Base-by-base conservation (phyloP, 305 asterid species). In the Fraxinus latifolia region DNA sequence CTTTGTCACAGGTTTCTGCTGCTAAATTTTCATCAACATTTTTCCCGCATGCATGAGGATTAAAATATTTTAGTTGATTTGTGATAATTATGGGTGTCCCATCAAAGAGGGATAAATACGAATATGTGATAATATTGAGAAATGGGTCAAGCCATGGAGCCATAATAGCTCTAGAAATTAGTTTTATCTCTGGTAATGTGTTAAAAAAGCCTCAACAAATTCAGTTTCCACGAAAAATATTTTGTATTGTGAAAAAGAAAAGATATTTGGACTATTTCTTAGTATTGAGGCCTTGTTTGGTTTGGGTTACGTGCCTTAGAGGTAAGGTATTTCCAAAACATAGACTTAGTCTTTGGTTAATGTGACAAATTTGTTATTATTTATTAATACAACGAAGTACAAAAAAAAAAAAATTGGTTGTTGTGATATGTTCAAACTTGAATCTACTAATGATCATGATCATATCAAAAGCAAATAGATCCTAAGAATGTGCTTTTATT, bases 1-100 rank as follows among this genome's bases (percentile, higher is more conserved):
- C 93, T 33, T 92, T 95, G 33, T 87, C 99, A 70, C 94, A 94
- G 92, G 98, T 93, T 15, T 76, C 77, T 58, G 12, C 77, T 67
- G 34, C 33, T 78, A 11, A 4, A 23, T 68, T 72, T 27, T 29
- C 25, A 34, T 62, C 74, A 36, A 58, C 53, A 25, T 8, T 77
- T 76, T 9, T 44, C 14, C 50, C 50, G 15, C 58, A 47, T 47
- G 58, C 67, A 5, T 27, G 17, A 21, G 70, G 70, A 19, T 60
- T 21, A 25, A 62, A 8, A 62, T 62, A 62, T 23, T 21, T 14
- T 23, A 5, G 1, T 21, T 62, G n/a, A 21, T 23, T 62, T 23
- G 14, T 21, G 15, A 21, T 19, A 62, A 19, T 62, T 0, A 23
- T 34, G 31, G 32, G 15, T 2, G 8, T 25, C n/a, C 1, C 0